phyloP scores from a whole-genome alignment of 306 rosid genomes.

The Boehmeria nivea region DNA sequence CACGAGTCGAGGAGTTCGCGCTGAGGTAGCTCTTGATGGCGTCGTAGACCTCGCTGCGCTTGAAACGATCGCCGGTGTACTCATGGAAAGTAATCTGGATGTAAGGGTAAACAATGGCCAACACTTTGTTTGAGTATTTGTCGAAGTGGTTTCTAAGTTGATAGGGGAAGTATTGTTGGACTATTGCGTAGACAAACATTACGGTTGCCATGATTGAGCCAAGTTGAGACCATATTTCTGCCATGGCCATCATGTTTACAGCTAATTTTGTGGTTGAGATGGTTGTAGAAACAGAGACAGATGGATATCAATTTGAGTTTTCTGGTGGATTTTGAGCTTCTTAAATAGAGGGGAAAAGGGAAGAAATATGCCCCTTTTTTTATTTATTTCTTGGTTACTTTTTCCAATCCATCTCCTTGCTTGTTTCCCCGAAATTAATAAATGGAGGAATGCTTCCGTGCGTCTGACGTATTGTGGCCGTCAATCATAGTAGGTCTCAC shows the following conservation, averaged over 20 bases:
- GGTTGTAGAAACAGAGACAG: too few species aligned
- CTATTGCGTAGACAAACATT: slow-evolving; percentile 29
- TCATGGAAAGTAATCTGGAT: slow-evolving; percentile 42
- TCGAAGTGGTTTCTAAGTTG: slow-evolving; percentile 15
- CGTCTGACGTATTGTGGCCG: too few species aligned
- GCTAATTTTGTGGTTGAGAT: neutral
- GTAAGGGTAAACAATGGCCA: slow-evolving; percentile 30
- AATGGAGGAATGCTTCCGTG: too few species aligned
- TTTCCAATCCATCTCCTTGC: neutral
- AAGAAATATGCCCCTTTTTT: neutral
- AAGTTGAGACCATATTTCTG: slow-evolving; percentile 27
- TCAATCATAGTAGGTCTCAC: too few species aligned
- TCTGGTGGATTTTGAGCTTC: neutral
- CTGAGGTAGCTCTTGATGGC: slow-evolving; percentile 38
- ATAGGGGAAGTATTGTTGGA: slow-evolving; percentile 22
- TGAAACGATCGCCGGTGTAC: slow-evolving; percentile 28
- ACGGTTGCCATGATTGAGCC: slow-evolving; percentile 34
- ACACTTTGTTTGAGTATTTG: slow-evolving; percentile 13
- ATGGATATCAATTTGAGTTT: too few species aligned
- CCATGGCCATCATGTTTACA: neutral
- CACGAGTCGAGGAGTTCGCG: slow-evolving; percentile 23
- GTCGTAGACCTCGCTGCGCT: slow-evolving; percentile 23
- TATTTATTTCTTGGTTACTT: neutral
- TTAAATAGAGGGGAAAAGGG: neutral
- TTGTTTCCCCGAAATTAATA: too few species aligned